phyloP scores from a whole-genome alignment of 225 moss, liverwort and hornwort species.

The Asterella californica region DNA sequence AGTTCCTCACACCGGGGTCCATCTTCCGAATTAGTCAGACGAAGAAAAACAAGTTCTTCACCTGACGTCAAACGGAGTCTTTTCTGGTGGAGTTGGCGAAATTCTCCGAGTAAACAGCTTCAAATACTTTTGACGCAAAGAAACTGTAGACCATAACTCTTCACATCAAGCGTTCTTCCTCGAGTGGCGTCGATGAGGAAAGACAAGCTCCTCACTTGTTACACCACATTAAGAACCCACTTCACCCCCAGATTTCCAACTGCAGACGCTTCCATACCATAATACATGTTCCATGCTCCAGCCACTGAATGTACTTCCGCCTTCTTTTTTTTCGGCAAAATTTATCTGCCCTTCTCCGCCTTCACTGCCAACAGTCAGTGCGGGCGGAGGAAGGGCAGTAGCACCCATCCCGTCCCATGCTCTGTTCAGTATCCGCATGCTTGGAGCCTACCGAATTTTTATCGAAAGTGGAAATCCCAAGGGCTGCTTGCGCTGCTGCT shows the following conservation, averaged over 20 bases:
- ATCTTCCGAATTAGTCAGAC: neutral
- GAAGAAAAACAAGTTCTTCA: neutral
- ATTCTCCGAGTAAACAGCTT: slow-evolving; percentile 10
- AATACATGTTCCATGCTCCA: too few relatives aligned
- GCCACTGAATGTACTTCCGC: too few relatives aligned
- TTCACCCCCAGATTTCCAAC: neutral
- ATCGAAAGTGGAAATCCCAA: too few relatives aligned
- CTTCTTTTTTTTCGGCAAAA: too few relatives aligned
- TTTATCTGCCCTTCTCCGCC: too few relatives aligned
- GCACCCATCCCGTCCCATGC: too few relatives aligned
- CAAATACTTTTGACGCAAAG: neutral
- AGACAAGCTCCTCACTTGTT: neutral
- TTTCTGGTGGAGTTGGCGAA: neutral
- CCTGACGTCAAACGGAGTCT: neutral
- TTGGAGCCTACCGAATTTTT: too few relatives aligned
- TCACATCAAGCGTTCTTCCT: neutral
- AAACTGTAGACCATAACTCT: neutral
- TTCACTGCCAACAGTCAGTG: too few relatives aligned
- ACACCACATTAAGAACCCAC: slow-evolving; percentile 10
- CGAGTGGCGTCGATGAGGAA: neutral
- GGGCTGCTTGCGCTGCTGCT: too few relatives aligned
- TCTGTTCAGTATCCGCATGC: too few relatives aligned
- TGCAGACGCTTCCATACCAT: neutral
- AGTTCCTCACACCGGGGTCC: neutral
- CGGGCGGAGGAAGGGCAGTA: too few relatives aligned